These are phyloP conservation scores for Naematelia aurantialba DNA, from an alignment of 768 basidiomycete species.

Conservation along the genomic window DNA sequence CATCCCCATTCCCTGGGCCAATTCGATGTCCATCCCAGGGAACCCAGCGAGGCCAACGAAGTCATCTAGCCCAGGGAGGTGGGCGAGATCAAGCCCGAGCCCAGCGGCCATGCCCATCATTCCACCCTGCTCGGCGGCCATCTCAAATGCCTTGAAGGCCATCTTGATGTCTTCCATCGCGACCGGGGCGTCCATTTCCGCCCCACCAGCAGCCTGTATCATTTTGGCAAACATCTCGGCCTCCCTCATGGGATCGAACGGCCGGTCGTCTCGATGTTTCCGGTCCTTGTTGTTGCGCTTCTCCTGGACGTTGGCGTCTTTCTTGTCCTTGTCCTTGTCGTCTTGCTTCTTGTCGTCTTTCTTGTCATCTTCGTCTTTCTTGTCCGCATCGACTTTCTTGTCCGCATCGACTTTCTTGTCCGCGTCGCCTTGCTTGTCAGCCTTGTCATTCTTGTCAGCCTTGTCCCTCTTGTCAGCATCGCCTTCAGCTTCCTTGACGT, in stretches of 20 bases:
- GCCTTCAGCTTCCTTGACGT: background rate
- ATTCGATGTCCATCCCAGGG: too few species aligned
- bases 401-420: slow-evolving; percentile 4
- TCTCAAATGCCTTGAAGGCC: slow-evolving; percentile 33
- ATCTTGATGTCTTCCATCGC: slow-evolving; percentile 29
- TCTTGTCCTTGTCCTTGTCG: slow-evolving; percentile 8
- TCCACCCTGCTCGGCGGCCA: slow-evolving; percentile 12
- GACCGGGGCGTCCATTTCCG: slow-evolving; percentile 12
- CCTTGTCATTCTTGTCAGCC: slow-evolving; percentile 2
- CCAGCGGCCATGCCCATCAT: background rate
- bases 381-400: slow-evolving; percentile 4
- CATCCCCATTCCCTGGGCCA: too few species aligned
- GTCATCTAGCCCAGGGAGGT: too few species aligned
- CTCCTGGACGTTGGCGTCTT: slow-evolving; percentile 1
- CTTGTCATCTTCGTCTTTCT: slow-evolving; percentile 2
- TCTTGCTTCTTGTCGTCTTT: slow-evolving; percentile 2
- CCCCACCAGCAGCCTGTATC: slow-evolving; percentile 14
- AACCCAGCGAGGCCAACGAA: too few species aligned
- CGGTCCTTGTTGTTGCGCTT: background rate
- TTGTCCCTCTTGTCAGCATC: background rate
- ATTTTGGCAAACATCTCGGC: slow-evolving; percentile 21
- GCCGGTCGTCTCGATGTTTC: background rate
- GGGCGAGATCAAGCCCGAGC: background rate
- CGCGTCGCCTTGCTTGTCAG: slow-evolving; percentile 5
- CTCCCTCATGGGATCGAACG: slow-evolving; percentile 20